Percentiles rank a stretch among this genome's conserved stretches.
phyloP scores from a whole-genome alignment of 129 eudicot species.

The Saposhnikovia divaricata region DNA sequence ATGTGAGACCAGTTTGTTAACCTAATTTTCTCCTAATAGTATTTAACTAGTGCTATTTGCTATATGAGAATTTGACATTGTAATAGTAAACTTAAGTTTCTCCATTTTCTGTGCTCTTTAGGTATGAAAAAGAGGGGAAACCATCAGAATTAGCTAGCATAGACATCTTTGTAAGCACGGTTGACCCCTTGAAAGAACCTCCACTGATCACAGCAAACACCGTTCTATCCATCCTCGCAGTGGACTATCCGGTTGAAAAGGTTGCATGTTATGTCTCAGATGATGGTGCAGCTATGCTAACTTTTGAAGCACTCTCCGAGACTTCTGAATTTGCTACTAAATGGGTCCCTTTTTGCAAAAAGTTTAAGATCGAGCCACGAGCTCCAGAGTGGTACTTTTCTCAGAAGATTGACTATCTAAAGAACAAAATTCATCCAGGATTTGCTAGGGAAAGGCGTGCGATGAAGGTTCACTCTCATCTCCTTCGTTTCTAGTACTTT shows the following conservation, averaged over 20 bases:
- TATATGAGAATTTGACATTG: background rate
- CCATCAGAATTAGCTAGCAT: slow-evolving; percentile 74
- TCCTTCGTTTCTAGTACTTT: too few relatives aligned
- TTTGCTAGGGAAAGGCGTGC: slow-evolving; percentile 28
- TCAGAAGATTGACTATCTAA: slow-evolving; percentile 70
- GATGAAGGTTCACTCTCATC: slow-evolving; percentile 47
- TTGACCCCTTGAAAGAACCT: slow-evolving; percentile 79
- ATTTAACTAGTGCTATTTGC: background rate
- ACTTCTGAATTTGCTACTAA: slow-evolving; percentile 82
- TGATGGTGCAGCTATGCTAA: slow-evolving; percentile 83
- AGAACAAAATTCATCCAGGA: slow-evolving; percentile 45
- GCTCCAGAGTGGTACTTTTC: slow-evolving; percentile 84
- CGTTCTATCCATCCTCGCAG: slow-evolving; percentile 68
- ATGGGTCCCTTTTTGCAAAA: slow-evolving; percentile 89
- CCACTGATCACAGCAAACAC: slow-evolving; percentile 85
- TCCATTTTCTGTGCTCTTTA: slow-evolving; percentile 11
- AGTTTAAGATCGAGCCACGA: slow-evolving; percentile 60
- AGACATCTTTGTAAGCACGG: slow-evolving; percentile 79
- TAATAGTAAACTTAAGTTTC: background rate
- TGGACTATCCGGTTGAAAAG: slow-evolving; percentile 81
- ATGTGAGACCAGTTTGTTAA: background rate
- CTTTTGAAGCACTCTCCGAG: slow-evolving; percentile 78
- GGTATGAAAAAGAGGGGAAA: slow-evolving; percentile 76
- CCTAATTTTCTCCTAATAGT: background rate
- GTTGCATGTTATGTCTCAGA: slow-evolving; percentile 80